Percentiles rank a stretch among this genome's conserved stretches.
These are phyloP conservation scores for Bacidia gigantensis DNA, from an alignment of 495 filamentous ascomycete species.

Conservation along the genomic window DNA sequence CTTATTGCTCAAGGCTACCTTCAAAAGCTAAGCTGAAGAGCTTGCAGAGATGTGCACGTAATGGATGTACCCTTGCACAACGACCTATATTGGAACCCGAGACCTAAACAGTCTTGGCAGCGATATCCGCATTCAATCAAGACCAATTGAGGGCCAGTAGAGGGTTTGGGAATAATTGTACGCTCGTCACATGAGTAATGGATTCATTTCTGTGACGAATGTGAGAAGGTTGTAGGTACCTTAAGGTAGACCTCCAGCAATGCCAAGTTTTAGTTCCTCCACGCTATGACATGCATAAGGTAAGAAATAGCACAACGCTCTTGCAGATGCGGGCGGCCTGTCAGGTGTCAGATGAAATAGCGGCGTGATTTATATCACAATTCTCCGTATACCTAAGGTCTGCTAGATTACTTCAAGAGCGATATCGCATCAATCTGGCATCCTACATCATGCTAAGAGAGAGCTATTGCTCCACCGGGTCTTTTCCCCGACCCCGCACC, in stretches of 20 bases:
- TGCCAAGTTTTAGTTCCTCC: neutral
- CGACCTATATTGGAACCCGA: too few species aligned
- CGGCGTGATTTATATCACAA: neutral
- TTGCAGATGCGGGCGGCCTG: neutral
- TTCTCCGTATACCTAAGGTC: neutral
- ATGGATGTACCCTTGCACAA: neutral
- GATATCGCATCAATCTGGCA: neutral
- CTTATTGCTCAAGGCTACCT: conserved; percentile 95
- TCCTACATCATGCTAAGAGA: neutral
- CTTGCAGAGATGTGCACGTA: neutral
- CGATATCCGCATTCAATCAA: neutral
- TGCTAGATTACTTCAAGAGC: neutral
- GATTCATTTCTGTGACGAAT: too few species aligned
- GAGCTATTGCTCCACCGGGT: neutral
- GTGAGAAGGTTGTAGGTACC: too few species aligned
- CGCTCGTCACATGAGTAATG: too few species aligned
- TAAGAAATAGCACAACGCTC: neutral
- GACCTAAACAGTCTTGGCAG: neutral
- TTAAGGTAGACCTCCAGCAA: too few species aligned
- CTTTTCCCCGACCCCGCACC: neutral
- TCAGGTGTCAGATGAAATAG: neutral
- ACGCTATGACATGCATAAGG: neutral
- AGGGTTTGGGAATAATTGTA: too few species aligned
- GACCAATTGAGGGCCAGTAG: too few species aligned
- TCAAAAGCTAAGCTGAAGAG: conserved; percentile 70